These are phyloP conservation scores for Mollisiaceae sp. DNA, from an alignment of 2,329 filamentous ascomycete genomes.

Conservation along the genomic window DNA sequence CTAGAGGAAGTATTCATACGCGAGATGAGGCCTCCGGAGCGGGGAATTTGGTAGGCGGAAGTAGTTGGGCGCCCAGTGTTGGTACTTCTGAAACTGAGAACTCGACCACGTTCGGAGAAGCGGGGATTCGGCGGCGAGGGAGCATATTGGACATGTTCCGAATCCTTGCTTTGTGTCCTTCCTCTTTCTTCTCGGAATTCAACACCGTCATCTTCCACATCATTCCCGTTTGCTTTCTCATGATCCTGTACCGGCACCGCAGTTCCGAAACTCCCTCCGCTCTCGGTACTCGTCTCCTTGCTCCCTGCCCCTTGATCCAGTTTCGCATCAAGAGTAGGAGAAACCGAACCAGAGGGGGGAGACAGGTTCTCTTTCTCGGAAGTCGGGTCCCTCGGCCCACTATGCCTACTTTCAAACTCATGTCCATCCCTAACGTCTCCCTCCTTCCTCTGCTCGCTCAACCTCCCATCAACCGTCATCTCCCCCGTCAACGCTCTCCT, in stretches of 20 bases:
- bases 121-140: background rate
- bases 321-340: background rate
- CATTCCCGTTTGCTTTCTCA: background rate
- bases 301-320: background rate
- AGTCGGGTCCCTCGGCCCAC: conserved; percentile 24
- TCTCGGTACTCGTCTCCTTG: background rate
- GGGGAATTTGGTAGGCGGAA: conserved; percentile 17
- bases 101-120: conserved; percentile 15
- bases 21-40: background rate
- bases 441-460: conserved; percentile 9
- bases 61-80: conserved; percentile 26
- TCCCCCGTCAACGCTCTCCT: conserved; percentile 5
- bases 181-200: too few species aligned
- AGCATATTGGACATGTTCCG: conserved; percentile 21
- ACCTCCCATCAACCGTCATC: conserved; percentile 8
- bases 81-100: conserved; percentile 29
- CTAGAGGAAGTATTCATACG: background rate
- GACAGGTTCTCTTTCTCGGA: background rate
- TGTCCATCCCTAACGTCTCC: conserved; percentile 12
- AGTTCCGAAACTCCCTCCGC: background rate
- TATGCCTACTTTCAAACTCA: conserved; percentile 31
- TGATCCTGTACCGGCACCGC: background rate
- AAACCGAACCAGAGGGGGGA: background rate
- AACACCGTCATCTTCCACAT: background rate
- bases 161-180: background rate